Percentiles rank a stretch among this genome's conserved stretches.
These are phyloP conservation scores for Chalciporus pseudorubinellus DNA, from an alignment of 768 basidiomycete species.

Conservation along the genomic window DNA sequence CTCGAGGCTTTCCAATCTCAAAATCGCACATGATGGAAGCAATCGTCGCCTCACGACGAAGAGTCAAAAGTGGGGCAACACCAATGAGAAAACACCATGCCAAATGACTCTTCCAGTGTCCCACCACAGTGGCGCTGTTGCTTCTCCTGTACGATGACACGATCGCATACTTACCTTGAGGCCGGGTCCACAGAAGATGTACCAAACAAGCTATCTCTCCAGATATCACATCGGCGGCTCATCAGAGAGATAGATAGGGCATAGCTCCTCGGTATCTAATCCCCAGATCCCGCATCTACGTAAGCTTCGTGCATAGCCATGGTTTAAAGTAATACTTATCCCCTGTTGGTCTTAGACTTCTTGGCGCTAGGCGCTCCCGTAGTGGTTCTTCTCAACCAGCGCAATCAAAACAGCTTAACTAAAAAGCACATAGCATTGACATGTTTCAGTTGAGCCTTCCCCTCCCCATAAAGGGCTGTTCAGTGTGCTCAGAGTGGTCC, in stretches of 20 bases:
- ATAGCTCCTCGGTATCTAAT: neutral
- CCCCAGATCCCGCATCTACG: conserved; percentile 7
- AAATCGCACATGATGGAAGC: neutral
- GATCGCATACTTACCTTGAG: conserved; percentile 6
- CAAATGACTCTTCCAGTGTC: conserved; percentile 1
- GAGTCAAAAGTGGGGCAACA: conserved; percentile 4
- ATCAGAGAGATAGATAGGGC: conserved; percentile 1
- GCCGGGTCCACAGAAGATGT: neutral
- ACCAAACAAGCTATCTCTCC: neutral
- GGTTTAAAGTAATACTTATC: too few relatives aligned
- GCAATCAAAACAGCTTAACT: neutral
- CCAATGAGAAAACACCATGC: conserved; percentile 2
- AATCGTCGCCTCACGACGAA: conserved; percentile 6
- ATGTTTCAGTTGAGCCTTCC: neutral
- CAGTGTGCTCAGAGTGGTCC: too few relatives aligned
- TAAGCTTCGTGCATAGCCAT: conserved; percentile 9
- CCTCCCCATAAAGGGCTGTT: neutral
- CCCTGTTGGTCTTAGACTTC: neutral
- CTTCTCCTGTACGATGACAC: conserved; percentile 1
- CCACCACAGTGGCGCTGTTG: conserved; percentile 1
- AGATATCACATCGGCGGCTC: conserved; percentile 4
- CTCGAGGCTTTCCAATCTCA: conserved; percentile 1
- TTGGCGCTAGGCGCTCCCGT: neutral
- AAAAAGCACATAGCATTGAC: neutral
- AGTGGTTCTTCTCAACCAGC: neutral